Base-by-base conservation (phyloP, 2,329 filamentous ascomycete genomes). In the Arthrobotrys musiformis region DNA sequence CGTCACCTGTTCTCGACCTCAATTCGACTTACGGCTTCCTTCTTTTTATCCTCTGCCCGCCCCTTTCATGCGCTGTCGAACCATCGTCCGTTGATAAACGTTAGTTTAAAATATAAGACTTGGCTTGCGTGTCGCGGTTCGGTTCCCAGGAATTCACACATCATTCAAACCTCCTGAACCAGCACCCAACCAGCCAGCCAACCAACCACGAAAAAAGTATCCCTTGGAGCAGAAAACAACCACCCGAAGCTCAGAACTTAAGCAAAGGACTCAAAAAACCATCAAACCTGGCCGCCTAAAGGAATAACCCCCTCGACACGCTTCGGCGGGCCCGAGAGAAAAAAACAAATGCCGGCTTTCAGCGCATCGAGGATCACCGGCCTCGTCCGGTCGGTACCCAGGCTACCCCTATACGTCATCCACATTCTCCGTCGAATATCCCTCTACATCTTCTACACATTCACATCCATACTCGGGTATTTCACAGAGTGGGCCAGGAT, bases 371-470 rank as follows among this genome's bases (percentile, higher is more conserved):
- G 46, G 4, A 28, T 77, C 33, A 37, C 50, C 13, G 66, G 66
- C 50, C 58, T 46, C 42, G 50, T 62, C 52, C 66, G 66, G 30
- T 63, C 70, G 17, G 30, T 77, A n/a, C 66, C 73, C 17, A 52
- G 69, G 13, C 42, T 70, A 15, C 66, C 73, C 17, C 52, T 77
- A 46, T 70, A 61, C 30, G 15, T 70, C 40, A 46, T 67, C n/a
- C 66, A 77, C 60, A 13, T 77, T 37, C 73, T 77, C 19, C 73
- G 73, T 11, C 70, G 66, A 50, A 67, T 77, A 67, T 61, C 73
- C 13, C 52, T 77, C 13, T 77, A 50, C 52, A 44, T 70, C 15
- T 46, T 77, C 50, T 77, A 77, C 61, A 66, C 73, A 7, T 35
- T 77, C 24, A 26, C 73, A 35, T 70, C 73, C 0, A 22, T 77